A percentile compares a stretch with the other conserved stretches of the same genome.
Conservation (phyloP, 176 grass and related monocot genomes). For the Phragmites australis region DNA sequence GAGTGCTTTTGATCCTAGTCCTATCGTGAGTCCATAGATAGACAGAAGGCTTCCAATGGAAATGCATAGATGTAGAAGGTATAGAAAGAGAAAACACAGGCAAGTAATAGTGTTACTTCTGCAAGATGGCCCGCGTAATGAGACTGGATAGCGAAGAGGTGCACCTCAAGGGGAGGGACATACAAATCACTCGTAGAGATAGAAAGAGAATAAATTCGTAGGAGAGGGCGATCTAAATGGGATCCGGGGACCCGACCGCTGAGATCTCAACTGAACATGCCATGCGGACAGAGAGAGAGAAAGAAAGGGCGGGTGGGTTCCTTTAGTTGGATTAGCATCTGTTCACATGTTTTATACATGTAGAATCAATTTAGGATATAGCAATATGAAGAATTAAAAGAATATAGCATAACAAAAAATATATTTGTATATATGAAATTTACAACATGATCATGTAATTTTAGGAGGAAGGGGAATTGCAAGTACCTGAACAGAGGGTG, state of each 20-base stretch:
- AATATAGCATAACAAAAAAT: too few species aligned
- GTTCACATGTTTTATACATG: too few species aligned
- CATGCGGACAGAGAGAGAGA: not conserved
- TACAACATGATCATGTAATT: too few species aligned
- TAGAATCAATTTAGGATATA: too few species aligned
- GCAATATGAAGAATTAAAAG: too few species aligned
- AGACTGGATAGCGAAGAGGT: constrained; percentile 78
- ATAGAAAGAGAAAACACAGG: not conserved
- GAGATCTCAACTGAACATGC: not conserved
- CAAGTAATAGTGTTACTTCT: constrained; percentile 48
- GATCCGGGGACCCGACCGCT: not conserved
- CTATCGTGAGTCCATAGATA: not conserved
- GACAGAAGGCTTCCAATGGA: not conserved
- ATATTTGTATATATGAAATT: too few species aligned
- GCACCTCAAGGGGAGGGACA: constrained; percentile 48
- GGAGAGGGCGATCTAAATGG: not conserved
- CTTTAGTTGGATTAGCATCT: constrained; percentile 86
- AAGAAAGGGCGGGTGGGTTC: not conserved
- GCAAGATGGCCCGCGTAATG: constrained; percentile 71
- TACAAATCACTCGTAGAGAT: not conserved
- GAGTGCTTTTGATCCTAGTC: not conserved
- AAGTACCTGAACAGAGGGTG: too few species aligned
- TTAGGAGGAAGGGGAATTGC: too few species aligned
- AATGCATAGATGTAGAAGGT: not conserved
- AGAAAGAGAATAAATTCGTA: not conserved